Base-by-base conservation (phyloP, 1,139 yeast species). In the Kodamaea derodonti region DNA sequence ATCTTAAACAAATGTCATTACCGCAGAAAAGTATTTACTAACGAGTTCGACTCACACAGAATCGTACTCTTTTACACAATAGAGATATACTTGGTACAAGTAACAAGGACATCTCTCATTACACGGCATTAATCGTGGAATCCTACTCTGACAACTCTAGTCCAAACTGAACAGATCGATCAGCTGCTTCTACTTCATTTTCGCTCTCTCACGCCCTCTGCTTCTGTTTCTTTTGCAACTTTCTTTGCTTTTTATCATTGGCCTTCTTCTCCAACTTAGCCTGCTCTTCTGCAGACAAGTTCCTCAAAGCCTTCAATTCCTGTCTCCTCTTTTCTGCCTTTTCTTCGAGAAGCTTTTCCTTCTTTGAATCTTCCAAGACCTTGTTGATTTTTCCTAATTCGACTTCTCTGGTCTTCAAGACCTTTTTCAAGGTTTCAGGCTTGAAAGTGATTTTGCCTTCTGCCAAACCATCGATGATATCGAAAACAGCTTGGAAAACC, bases 361-460 rank as follows among this genome's bases (percentile, higher is more conserved):
- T 80, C 55, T 74, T 75, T 39, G 64, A 62, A 16, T 73, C 79
- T 36, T 85, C 95, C 41, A 72, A 61, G 23, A 66, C 53, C 60
- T 76, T 82, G 44, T 68, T 65, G 44, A 83, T 62, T 64, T 82
- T 83, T 41, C 70, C 60, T 36, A 73, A 52, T 59, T 83, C 95
- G 13, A 59, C 68, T 53, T 88, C 95, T 62, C 95, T 80, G 32
- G 83, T 72, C 48, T 75, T 80, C 55, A 73, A 78, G 41, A 87
- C 72, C 66, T 85, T 90, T 60, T 78, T 83, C 46, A 79, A 63
- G 38, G 90, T 72, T 56, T 88, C 97, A 14, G 85, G 69, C 60
- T 62, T 75, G 57, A 75, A 73, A 11, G 68, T 55, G 44, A 66
- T 59, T 37, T 64, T 65, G 56, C 64, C 68, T 32, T 60, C 49